A percentile compares a stretch with the other conserved stretches of the same genome.
Conservation (phyloP, 129 eudicot genomes). For the Flaveria trinervia region DNA sequence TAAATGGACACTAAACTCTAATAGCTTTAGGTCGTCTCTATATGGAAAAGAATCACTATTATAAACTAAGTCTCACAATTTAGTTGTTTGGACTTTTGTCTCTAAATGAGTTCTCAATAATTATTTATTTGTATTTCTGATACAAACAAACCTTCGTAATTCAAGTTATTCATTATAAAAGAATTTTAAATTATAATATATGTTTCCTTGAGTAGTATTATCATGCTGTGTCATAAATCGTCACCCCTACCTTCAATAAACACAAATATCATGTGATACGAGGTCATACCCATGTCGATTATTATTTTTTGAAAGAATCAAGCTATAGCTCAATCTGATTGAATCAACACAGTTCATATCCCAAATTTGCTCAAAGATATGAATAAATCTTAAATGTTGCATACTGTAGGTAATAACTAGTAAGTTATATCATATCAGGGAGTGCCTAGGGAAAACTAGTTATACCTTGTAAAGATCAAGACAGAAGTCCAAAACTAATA, state of each 20-base stretch:
- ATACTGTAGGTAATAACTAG: not conserved
- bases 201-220: too few relatives aligned
- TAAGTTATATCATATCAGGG: not conserved
- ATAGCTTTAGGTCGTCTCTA: too few relatives aligned
- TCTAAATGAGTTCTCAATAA: too few relatives aligned
- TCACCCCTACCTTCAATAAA: not conserved
- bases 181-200: too few relatives aligned
- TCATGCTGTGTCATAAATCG: not conserved
- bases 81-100: too few relatives aligned
- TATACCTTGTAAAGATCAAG: not conserved
- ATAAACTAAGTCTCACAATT: too few relatives aligned
- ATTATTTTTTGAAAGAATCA: not conserved
- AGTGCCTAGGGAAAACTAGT: not conserved
- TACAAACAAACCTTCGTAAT: too few relatives aligned
- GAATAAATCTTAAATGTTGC: not conserved
- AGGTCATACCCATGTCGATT: not conserved
- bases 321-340: not conserved
- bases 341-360: not conserved
- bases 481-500: not conserved
- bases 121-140: too few relatives aligned
- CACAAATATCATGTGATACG: not conserved
- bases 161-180: too few relatives aligned
- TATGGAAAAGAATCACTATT: too few relatives aligned
- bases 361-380: not conserved
- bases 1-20: too few relatives aligned